phyloP scores from a whole-genome alignment of 1,139 yeast genomes.

The Hemisphaericaspora xylofermentans region DNA sequence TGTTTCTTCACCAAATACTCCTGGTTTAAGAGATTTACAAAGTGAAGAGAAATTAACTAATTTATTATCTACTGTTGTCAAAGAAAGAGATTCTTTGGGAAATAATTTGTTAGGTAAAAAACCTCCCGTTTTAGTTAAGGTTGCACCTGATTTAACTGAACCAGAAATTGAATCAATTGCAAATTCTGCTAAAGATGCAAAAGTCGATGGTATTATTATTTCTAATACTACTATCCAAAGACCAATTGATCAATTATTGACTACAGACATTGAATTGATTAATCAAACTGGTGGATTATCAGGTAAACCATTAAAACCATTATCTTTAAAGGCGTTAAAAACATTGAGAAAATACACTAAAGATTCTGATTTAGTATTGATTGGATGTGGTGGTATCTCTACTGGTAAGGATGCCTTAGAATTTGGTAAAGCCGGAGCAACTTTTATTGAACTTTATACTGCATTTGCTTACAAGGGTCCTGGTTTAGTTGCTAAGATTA shows the following conservation, averaged over 20 bases:
- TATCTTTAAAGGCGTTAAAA: slow-evolving; percentile 67
- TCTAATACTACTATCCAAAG: slow-evolving; percentile 90
- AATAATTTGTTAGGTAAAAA: slow-evolving; percentile 40
- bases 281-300: slow-evolving; percentile 84
- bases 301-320: slow-evolving; percentile 87
- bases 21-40: slow-evolving; percentile 88
- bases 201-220: slow-evolving; percentile 87
- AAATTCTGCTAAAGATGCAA: slow-evolving; percentile 69
- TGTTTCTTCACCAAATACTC: slow-evolving; percentile 96
- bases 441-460: slow-evolving; percentile 81
- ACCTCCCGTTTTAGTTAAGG: slow-evolving; percentile 83
- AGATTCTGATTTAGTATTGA: slow-evolving; percentile 65
- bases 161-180: slow-evolving; percentile 84
- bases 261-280: slow-evolving; percentile 42
- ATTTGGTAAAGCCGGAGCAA: slow-evolving; percentile 92
- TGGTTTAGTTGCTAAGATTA: slow-evolving; percentile 74
- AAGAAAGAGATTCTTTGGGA: slow-evolving; percentile 51
- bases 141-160: slow-evolving; percentile 89
- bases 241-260: slow-evolving; percentile 52
- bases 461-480: slow-evolving; percentile 94
- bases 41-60: slow-evolving; percentile 68
- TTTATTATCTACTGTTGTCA: slow-evolving; percentile 63
- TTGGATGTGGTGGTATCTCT: slow-evolving; percentile 95
- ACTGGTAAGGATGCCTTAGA: slow-evolving; percentile 85
- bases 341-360: slow-evolving; percentile 74